These are phyloP conservation scores for Sporothrix brunneoviolacea DNA, from an alignment of 2,329 filamentous ascomycete species.

Conservation along the genomic window DNA sequence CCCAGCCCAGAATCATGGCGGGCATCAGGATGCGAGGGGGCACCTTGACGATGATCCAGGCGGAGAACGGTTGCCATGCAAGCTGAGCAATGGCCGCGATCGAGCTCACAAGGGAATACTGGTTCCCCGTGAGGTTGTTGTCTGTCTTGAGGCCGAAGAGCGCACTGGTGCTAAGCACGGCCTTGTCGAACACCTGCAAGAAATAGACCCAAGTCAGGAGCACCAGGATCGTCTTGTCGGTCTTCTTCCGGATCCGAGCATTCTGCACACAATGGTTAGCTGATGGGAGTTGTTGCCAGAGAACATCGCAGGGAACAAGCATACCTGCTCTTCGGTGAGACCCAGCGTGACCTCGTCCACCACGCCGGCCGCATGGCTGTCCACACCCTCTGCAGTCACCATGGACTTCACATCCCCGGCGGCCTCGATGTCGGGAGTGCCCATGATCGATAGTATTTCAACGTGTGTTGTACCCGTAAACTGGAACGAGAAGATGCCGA, in stretches of 20 bases:
- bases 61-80: conserved; percentile 54
- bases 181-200: conserved; percentile 31
- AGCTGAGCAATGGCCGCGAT: conserved; percentile 55
- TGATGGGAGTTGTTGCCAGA: too few species aligned
- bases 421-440: too few species aligned
- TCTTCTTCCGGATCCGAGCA: conserved; percentile 53
- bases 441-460: too few species aligned
- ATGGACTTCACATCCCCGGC: too few species aligned
- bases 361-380: too few species aligned
- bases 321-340: conserved; percentile 1
- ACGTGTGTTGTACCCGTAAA: too few species aligned
- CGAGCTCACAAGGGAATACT: conserved; percentile 52
- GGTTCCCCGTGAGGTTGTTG: conserved; percentile 41
- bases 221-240: conserved; percentile 50
- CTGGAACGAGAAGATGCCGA: too few species aligned
- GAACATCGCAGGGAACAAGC: too few species aligned
- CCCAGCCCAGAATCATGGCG: conserved; percentile 38
- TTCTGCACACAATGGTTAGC: too few species aligned
- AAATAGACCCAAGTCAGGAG: conserved; percentile 55
- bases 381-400: too few species aligned
- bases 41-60: conserved; percentile 53
- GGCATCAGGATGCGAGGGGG: conserved; percentile 55
- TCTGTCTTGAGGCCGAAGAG: conserved; percentile 44
- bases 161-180: background rate
- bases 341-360: too few species aligned